Conservation (phyloP, 2,329 filamentous ascomycete species). For the Penicillium sp. region DNA sequence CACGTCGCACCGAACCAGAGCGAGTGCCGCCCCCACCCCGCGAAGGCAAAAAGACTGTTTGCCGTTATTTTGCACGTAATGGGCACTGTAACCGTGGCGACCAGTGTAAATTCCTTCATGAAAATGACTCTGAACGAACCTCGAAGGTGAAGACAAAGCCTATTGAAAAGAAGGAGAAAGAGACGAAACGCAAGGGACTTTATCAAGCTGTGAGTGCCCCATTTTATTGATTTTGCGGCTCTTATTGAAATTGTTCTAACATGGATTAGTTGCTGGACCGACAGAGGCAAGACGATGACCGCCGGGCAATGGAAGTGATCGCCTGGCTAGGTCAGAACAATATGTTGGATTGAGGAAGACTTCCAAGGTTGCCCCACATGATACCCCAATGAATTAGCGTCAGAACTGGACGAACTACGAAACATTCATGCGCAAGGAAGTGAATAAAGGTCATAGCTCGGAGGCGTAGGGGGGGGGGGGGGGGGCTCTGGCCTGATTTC, state of each 20-base stretch:
- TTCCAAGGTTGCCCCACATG: not conserved
- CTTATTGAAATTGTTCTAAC: conserved; percentile 3
- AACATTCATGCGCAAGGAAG: conserved; percentile 1
- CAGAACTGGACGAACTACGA: not conserved
- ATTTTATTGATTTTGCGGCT: not conserved
- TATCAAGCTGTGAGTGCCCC: conserved; percentile 43
- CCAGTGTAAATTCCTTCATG: conserved; percentile 46
- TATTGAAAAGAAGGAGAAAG: conserved; percentile 26
- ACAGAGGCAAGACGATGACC: conserved; percentile 45
- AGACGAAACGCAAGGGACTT: conserved; percentile 39
- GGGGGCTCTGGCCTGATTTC: conserved; percentile 5
- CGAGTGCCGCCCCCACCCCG: conserved; percentile 41
- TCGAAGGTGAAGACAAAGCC: conserved; percentile 32
- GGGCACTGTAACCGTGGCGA: conserved; percentile 46
- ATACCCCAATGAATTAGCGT: conserved; percentile 11
- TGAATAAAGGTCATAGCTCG: conserved; percentile 1
- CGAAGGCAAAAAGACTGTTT: conserved; percentile 35
- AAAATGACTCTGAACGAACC: conserved; percentile 29
- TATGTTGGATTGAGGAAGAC: not conserved
- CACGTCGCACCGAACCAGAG: conserved; percentile 43
- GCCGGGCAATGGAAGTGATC: conserved; percentile 45
- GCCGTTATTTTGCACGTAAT: conserved; percentile 43
- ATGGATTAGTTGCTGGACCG: conserved; percentile 42
- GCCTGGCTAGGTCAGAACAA: conserved; percentile 42
- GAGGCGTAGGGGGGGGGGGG: conserved; percentile 3